Evolutionary conservation across 2,329 filamentous ascomycete species (phyloP).

Genomic region (Pseudogymnoascus sp.): DNA sequence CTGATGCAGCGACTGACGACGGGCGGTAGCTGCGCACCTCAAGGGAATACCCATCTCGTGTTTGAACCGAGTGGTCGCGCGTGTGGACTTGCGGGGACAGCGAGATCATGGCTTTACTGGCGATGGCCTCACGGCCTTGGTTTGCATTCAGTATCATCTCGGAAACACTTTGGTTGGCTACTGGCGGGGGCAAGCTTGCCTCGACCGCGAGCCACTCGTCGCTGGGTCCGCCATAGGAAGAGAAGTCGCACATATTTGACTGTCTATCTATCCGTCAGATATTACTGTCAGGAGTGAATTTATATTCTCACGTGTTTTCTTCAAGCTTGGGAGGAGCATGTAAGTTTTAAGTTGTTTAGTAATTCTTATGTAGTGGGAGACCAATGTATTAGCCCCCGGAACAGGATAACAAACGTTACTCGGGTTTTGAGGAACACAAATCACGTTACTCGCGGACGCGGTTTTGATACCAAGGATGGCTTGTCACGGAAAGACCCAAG

Average conservation of each 20-base stretch:
- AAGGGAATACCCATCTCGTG: constrained; percentile 37
- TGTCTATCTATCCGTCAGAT: background rate
- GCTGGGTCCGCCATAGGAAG: constrained; percentile 33
- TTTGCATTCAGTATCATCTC: background rate
- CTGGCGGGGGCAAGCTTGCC: background rate
- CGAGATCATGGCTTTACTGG: background rate
- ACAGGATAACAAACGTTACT: background rate
- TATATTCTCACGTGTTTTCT: background rate
- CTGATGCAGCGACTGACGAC: constrained; percentile 16
- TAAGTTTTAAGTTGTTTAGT: background rate
- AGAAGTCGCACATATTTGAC: constrained; percentile 29
- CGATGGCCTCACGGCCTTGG: background rate
- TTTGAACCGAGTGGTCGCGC: constrained; percentile 31
- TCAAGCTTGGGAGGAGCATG: background rate
- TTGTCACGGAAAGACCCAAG: background rate
- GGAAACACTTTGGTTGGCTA: background rate
- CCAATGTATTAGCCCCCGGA: background rate
- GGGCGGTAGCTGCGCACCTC: constrained; percentile 41
- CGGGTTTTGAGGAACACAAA: background rate
- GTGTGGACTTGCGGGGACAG: constrained; percentile 24
- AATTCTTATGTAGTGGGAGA: background rate
- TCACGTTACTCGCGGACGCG: background rate
- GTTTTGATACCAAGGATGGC: background rate
- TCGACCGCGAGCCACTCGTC: constrained; percentile 38
- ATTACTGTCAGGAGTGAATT: background rate